These are phyloP conservation scores for Royoungia palumana DNA, from an alignment of 768 basidiomycete species.

Conservation along the genomic window DNA sequence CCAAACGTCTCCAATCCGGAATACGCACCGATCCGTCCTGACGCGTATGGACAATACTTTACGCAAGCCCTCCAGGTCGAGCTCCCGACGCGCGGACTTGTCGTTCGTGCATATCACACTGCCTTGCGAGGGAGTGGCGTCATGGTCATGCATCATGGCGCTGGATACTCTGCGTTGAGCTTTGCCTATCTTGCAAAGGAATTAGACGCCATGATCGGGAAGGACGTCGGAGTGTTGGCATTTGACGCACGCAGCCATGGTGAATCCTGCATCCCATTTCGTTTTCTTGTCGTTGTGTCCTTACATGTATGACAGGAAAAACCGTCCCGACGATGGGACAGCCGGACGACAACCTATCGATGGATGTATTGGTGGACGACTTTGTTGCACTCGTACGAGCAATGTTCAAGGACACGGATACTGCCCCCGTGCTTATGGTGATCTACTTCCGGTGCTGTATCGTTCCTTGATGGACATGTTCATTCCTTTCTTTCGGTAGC, in stretches of 20 bases:
- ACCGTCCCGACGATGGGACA: slow-evolving; percentile 20
- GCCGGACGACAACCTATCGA: slow-evolving; percentile 46
- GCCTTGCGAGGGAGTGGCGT: slow-evolving; percentile 60
- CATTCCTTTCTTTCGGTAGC: slow-evolving; percentile 36
- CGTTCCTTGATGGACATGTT: background rate
- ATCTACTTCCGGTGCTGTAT: background rate
- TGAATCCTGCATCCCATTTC: slow-evolving; percentile 33
- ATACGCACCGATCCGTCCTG: slow-evolving; percentile 76
- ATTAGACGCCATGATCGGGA: slow-evolving; percentile 53
- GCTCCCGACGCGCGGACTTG: slow-evolving; percentile 57
- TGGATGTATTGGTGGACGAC: slow-evolving; percentile 70
- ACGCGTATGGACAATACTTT: slow-evolving; percentile 56
- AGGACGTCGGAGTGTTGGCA: slow-evolving; percentile 77
- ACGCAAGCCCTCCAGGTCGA: slow-evolving; percentile 73
- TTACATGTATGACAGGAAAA: slow-evolving; percentile 15
- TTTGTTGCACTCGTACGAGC: slow-evolving; percentile 65
- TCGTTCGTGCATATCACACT: slow-evolving; percentile 82
- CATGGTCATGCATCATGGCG: slow-evolving; percentile 93
- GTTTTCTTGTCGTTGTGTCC: background rate
- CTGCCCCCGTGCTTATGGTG: slow-evolving; percentile 74
- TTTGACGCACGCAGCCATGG: slow-evolving; percentile 89
- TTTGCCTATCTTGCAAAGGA: slow-evolving; percentile 92
- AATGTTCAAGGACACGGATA: slow-evolving; percentile 61
- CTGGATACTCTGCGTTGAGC: slow-evolving; percentile 84
- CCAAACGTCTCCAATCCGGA: slow-evolving; percentile 50